Percentiles rank a stretch among this genome's conserved stretches.
Evolutionary conservation across 257 asterid species (phyloP).

Genomic region (Scutellaria minor): DNA sequence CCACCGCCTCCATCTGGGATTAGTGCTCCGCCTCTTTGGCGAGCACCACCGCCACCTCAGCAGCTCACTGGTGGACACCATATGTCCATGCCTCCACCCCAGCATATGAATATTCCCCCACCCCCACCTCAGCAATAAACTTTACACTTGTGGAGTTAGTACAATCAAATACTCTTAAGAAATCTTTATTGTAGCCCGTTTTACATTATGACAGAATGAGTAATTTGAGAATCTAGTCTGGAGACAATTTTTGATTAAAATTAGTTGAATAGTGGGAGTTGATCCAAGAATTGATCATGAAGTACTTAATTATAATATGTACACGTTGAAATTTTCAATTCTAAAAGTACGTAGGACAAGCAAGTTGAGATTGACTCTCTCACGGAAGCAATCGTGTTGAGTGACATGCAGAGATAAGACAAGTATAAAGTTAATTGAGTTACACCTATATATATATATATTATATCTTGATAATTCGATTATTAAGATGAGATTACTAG

Average conservation of each 20-base stretch:
- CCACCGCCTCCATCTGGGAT: conserved; percentile 81
- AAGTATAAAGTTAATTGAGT: too few relatives aligned
- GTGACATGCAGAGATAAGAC: too few relatives aligned
- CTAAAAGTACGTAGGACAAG: too few relatives aligned
- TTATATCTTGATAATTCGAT: too few relatives aligned
- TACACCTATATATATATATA: too few relatives aligned
- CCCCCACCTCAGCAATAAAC: conserved; percentile 50
- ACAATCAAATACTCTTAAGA: not conserved
- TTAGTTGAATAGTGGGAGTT: too few relatives aligned
- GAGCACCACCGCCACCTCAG: conserved; percentile 89
- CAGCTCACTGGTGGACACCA: conserved; percentile 59
- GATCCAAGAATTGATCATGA: too few relatives aligned
- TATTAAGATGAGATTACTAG: too few relatives aligned
- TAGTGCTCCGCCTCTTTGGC: conserved; percentile 67
- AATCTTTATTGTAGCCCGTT: conserved; percentile 6
- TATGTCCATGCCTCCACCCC: conserved; percentile 68
- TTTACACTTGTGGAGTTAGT: not conserved
- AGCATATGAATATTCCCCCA: conserved; percentile 36
- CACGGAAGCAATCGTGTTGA: too few relatives aligned
- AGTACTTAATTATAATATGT: too few relatives aligned
- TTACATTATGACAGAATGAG: conserved; percentile 1
- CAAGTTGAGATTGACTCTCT: too few relatives aligned
- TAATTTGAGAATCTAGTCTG: conserved; percentile 9
- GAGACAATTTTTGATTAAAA: not conserved
- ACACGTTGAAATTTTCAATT: too few relatives aligned